Evolutionary conservation across 202 grass and related monocot genomes (phyloP), one percentile per base, ranked within the genome.

Genomic region (Dendrocalamus latiflorus): DNA sequence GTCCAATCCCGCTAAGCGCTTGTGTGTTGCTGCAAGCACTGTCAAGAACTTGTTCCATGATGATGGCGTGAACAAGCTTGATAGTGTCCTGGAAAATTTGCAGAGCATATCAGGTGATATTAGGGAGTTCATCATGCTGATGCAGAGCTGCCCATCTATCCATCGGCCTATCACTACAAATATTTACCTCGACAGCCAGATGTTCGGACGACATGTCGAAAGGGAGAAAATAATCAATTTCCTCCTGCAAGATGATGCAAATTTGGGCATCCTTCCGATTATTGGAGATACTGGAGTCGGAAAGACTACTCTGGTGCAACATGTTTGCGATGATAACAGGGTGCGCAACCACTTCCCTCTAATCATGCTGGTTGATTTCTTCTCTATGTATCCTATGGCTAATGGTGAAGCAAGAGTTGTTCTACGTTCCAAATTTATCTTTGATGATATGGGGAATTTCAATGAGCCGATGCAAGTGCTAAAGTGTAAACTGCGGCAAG

Each of bases 221-320:
- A 83, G 5, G 18, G 62, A 87, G 64, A 51, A 13, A 58, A 63
- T 87, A 36, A 61, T 69, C 62, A 77, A 83, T 25, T 87, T 87
- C 85, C 37, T 87, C 6, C 68, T 87, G 16, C 79, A 33, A 6
- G 43, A 50, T 4, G 0, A 70, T 22, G 75, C 3, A 47, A 47
- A 47, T 4, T 14, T 47, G 12, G 44, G 44, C 2, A 4, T 47
- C 42, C 33, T 50, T 50, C 48, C 48, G 15, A 50, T 50, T 50
- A 5, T 50, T 13, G 78, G 90, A 2, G 55, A 12, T 18, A 58
- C 28, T 21, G 87, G 87, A 33, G 78, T 78, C 0, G 87, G 90
- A n/a, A 90, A 92, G 74, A 92, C 87, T 4, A 92, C 87, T 6
- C 87, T 92, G 13, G 75, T 78, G 26, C 75, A 86, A 10, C 87